These are phyloP conservation scores for Fraxinus excelsior DNA, from an alignment of 257 asterid genomes.

Conservation along the genomic window DNA sequence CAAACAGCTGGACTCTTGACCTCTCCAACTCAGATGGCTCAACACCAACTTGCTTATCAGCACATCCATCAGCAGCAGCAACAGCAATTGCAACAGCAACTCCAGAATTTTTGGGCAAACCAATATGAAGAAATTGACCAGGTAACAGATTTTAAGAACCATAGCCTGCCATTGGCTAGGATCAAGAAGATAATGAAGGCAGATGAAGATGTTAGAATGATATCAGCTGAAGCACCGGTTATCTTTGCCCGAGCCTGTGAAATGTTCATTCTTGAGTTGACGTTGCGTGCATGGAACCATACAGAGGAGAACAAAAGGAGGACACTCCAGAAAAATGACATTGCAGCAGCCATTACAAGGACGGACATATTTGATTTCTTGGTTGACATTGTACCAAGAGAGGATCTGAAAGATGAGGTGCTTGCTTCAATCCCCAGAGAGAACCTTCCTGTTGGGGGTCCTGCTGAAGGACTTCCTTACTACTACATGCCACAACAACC, in stretches of 20 bases:
- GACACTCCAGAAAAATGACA: conserved; percentile 92
- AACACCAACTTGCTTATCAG: conserved; percentile 92
- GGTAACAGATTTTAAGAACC: conserved; percentile 86
- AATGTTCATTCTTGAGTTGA: conserved; percentile 96
- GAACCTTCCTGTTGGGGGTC: conserved; percentile 73
- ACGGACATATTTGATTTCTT: conserved; percentile 92
- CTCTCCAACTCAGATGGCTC: conserved; percentile 82
- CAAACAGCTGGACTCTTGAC: conserved; percentile 72
- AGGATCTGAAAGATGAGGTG: conserved; percentile 91
- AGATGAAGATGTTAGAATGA: conserved; percentile 92
- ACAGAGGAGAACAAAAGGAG: conserved; percentile 98
- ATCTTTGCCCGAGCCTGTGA: conserved; percentile 95
- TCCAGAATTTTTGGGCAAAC: conserved; percentile 77
- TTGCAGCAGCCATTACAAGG: conserved; percentile 96
- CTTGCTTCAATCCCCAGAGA: conserved; percentile 93
- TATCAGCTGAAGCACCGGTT: conserved; percentile 96
- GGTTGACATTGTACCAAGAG: conserved; percentile 96
- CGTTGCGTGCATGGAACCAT: conserved; percentile 90
- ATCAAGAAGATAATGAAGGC: conserved; percentile 98
- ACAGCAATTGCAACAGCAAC: conserved; percentile 86
- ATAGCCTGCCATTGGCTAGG: conserved; percentile 91
- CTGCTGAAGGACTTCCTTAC: conserved; percentile 83
- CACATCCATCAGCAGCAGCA: conserved; percentile 96
- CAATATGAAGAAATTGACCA: conserved; percentile 81
- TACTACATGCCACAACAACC: conserved; percentile 77